Conservation (phyloP, 805 yeast genomes). For the Barnettozyma vustinii region DNA sequence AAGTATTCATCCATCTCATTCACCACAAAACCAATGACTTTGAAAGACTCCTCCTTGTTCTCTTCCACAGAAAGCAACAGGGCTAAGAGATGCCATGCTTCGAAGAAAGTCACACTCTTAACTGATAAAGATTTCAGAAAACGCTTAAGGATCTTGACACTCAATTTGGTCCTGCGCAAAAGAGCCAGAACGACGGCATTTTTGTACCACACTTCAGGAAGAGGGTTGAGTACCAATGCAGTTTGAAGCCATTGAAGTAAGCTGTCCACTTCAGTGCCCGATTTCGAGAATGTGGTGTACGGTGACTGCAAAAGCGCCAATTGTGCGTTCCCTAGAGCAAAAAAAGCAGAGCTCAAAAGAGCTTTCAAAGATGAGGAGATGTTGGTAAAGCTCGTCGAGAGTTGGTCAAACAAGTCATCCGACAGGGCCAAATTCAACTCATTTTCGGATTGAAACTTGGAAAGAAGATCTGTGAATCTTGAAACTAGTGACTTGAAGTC, state of each 20-base stretch:
- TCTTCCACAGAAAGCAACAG: slow-evolving; percentile 60
- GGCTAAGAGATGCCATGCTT: slow-evolving; percentile 63
- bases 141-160: slow-evolving; percentile 42
- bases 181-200: slow-evolving; percentile 47
- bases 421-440: slow-evolving; percentile 6
- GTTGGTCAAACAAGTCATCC: not conserved
- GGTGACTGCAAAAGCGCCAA: not conserved
- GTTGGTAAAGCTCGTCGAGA: not conserved
- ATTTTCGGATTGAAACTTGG: slow-evolving; percentile 8
- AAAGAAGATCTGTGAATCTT: not conserved
- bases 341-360: not conserved
- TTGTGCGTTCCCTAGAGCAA: not conserved
- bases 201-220: slow-evolving; percentile 25
- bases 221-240: slow-evolving; percentile 14
- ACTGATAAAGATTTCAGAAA: slow-evolving; percentile 29
- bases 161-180: slow-evolving; percentile 35
- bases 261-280: not conserved
- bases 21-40: slow-evolving; percentile 48
- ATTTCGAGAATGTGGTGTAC: not conserved
- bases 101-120: slow-evolving; percentile 43
- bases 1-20: slow-evolving; percentile 35
- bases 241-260: slow-evolving; percentile 11
- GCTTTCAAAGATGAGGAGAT: not conserved
- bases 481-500: slow-evolving; percentile 7
- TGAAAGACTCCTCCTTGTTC: slow-evolving; percentile 48